Conservation (phyloP, 31 red algal genomes). For the Asparagopsis taxiformis region DNA sequence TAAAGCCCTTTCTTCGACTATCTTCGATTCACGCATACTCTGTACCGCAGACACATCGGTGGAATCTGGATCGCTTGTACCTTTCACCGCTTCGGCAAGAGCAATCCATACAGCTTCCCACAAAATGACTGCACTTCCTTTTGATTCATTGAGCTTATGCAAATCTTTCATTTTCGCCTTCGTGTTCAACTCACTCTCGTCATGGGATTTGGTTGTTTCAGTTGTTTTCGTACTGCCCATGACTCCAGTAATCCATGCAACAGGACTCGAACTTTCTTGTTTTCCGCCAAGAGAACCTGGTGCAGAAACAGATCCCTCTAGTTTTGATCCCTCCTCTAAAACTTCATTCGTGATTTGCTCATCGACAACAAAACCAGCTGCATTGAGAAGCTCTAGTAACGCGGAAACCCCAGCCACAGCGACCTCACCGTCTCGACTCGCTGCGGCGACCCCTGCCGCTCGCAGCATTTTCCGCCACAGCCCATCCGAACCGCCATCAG, state of each 20-base stretch:
- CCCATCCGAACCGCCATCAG: constrained; percentile 49
- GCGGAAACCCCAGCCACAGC: constrained; percentile 69
- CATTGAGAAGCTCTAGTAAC: constrained; percentile 54
- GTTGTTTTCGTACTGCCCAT: not conserved
- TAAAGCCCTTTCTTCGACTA: constrained; percentile 58
- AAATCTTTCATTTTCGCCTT: not conserved
- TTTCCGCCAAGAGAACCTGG: not conserved
- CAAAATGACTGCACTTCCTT: not conserved
- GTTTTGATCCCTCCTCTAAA: not conserved
- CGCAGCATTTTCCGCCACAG: constrained; percentile 73
- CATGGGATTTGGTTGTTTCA: not conserved
- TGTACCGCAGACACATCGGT: not conserved
- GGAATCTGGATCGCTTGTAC: not conserved
- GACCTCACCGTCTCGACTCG: constrained; percentile 63
- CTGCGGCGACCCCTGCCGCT: constrained; percentile 57
- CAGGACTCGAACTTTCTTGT: not conserved
- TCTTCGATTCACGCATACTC: constrained; percentile 11
- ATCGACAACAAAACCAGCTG: constrained; percentile 61
- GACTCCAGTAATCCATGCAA: not conserved
- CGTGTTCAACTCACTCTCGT: not conserved
- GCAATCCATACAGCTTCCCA: constrained; percentile 77
- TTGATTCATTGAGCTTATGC: not conserved
- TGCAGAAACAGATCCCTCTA: not conserved
- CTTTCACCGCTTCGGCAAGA: constrained; percentile 40
- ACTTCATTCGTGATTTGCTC: not conserved